These are phyloP conservation scores for Albatrellus ellisii DNA, from an alignment of 768 basidiomycete genomes.

Conservation along the genomic window DNA sequence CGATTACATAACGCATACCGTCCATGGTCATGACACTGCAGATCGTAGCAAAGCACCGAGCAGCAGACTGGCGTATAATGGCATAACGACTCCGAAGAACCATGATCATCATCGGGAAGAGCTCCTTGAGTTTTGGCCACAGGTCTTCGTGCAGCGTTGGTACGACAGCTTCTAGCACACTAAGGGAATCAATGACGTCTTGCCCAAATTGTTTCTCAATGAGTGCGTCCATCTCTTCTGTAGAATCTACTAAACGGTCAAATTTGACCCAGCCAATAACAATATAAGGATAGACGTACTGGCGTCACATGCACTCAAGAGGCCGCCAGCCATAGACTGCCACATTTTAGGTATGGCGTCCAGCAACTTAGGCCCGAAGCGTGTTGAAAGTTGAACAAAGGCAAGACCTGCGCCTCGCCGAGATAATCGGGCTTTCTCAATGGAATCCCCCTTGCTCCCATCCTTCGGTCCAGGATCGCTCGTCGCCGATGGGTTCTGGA, in stretches of 20 bases:
- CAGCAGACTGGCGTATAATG: constrained; percentile 80
- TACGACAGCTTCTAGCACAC: constrained; percentile 73
- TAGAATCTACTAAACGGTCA: constrained; percentile 19
- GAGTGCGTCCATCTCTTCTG: constrained; percentile 43
- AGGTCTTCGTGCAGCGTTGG: constrained; percentile 63
- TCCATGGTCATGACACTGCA: constrained; percentile 78
- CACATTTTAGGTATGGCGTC: constrained; percentile 87
- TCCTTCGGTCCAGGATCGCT: constrained; percentile 25
- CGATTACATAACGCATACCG: constrained; percentile 85
- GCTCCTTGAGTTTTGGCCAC: constrained; percentile 50
- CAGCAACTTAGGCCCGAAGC: constrained; percentile 63
- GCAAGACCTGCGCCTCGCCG: constrained; percentile 80
- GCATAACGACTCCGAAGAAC: constrained; percentile 81
- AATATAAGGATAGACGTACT: constrained; percentile 31
- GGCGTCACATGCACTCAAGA: constrained; percentile 50
- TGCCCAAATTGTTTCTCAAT: constrained; percentile 73
- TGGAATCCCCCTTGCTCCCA: constrained; percentile 30
- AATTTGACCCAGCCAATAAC: background rate
- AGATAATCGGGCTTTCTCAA: constrained; percentile 64
- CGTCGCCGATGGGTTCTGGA: constrained; percentile 31
- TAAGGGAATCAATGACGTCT: constrained; percentile 85
- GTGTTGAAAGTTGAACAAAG: constrained; percentile 61
- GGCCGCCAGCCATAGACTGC: constrained; percentile 78
- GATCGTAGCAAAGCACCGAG: constrained; percentile 76
- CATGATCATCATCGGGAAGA: constrained; percentile 65